Percentiles rank a stretch among this genome's conserved stretches.
Conservation (phyloP, 129 eudicot species). For the Kitagawia praeruptora region DNA sequence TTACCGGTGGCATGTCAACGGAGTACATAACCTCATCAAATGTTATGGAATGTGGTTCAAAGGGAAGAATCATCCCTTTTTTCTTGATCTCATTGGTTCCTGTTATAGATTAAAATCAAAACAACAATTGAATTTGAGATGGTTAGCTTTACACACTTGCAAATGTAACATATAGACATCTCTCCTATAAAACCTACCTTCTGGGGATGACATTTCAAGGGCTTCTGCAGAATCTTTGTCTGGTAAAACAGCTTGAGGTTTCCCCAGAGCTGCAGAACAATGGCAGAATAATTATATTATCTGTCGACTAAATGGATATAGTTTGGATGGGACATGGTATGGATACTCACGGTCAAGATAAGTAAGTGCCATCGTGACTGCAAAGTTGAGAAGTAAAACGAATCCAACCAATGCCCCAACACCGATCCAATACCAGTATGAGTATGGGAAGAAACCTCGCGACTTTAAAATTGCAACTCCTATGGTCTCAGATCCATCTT, state of each 20-base stretch:
- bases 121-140: neutral
- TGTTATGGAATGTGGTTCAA: slow-evolving; percentile 63
- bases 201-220: slow-evolving; percentile 23
- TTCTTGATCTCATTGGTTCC: slow-evolving; percentile 19
- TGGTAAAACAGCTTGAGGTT: slow-evolving; percentile 43
- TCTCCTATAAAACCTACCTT: neutral
- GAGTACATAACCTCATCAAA: slow-evolving; percentile 65
- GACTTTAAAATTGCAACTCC: slow-evolving; percentile 36
- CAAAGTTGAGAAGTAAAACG: slow-evolving; percentile 40
- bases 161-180: neutral
- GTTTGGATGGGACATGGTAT: neutral
- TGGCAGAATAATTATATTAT: neutral
- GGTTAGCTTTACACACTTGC: neutral
- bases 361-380: slow-evolving; percentile 37
- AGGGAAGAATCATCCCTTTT: slow-evolving; percentile 45
- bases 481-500: slow-evolving; percentile 19
- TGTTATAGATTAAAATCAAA: neutral
- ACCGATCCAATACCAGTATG: slow-evolving; percentile 72
- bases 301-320: neutral
- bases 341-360: slow-evolving; percentile 48
- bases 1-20: slow-evolving; percentile 83
- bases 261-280: slow-evolving; percentile 49
- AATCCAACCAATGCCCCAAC: slow-evolving; percentile 43
- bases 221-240: slow-evolving; percentile 20
- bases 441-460: slow-evolving; percentile 47